Percentiles rank a stretch among this genome's conserved stretches.
Evolutionary conservation across 768 basidiomycete genomes (phyloP).

Genomic region (Leucocoprinus sp.): DNA sequence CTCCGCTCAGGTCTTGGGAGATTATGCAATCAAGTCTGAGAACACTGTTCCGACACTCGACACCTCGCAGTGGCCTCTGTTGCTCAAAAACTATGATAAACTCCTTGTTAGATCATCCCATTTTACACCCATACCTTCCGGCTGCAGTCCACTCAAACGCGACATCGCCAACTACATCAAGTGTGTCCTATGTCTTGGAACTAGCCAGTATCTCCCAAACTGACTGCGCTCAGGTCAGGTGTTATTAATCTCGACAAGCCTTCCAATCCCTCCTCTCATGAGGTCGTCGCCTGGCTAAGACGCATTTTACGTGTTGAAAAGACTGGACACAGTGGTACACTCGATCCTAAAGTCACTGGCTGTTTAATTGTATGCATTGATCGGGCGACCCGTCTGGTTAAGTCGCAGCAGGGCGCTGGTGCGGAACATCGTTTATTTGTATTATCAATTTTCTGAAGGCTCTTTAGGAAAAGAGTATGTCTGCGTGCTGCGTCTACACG

Average conservation of each 20-base stretch:
- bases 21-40: constrained; percentile 81
- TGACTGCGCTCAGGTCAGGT: constrained; percentile 72
- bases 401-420: constrained; percentile 98
- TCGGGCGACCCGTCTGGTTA: constrained; percentile 93
- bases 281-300: constrained; percentile 98
- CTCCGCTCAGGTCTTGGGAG: constrained; percentile 63
- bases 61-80: constrained; percentile 95
- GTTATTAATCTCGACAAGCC: constrained; percentile 99
- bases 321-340: constrained; percentile 97
- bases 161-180: constrained; percentile 90
- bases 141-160: constrained; percentile 90
- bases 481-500: constrained; percentile 90
- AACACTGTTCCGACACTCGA: constrained; percentile 67
- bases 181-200: constrained; percentile 29
- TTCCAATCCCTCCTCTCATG: constrained; percentile 94
- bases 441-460: constrained; percentile 3
- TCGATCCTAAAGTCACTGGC: constrained; percentile 98
- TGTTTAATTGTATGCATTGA: constrained; percentile 99
- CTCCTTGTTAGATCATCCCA: constrained; percentile 89
- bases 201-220: constrained; percentile 9
- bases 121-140: constrained; percentile 95
- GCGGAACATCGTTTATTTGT: constrained; percentile 17
- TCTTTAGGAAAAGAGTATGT: constrained; percentile 91
- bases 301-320: constrained; percentile 97
- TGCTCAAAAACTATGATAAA: constrained; percentile 99